Conservation (phyloP, 208 protist genomes). For the Leishmania turanica region DNA sequence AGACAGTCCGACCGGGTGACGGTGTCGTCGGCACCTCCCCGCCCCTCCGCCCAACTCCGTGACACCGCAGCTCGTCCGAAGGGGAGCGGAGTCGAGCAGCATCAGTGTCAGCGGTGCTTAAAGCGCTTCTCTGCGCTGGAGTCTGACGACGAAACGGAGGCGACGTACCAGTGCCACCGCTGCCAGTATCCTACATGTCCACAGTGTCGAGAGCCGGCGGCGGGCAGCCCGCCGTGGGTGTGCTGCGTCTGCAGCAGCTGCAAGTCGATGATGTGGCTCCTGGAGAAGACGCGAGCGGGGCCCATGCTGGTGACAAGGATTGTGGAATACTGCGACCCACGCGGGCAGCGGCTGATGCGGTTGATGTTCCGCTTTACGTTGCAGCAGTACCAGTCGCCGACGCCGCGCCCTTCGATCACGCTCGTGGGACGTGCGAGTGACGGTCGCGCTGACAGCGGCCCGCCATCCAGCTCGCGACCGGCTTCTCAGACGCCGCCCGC, state of each 20-base stretch:
- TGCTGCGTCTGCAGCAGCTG: conserved; percentile 59
- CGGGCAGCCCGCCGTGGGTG: conserved; percentile 36
- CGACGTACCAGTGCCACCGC: conserved; percentile 39
- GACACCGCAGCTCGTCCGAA: not conserved
- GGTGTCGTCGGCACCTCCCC: not conserved
- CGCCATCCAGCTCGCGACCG: conserved; percentile 1
- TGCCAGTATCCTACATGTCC: conserved; percentile 66
- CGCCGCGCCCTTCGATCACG: conserved; percentile 18
- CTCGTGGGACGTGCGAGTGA: conserved; percentile 9
- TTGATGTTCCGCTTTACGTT: conserved; percentile 66
- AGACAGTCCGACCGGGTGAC: not conserved
- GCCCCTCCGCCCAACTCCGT: conserved; percentile 3
- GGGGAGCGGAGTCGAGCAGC: conserved; percentile 11
- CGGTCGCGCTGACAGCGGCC: conserved; percentile 13
- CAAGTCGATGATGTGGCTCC: conserved; percentile 66
- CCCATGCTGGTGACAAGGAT: conserved; percentile 52
- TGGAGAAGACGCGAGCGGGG: conserved; percentile 60
- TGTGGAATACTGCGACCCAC: conserved; percentile 74
- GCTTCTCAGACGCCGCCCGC: conserved; percentile 22
- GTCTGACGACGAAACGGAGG: not conserved
- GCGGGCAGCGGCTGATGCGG: conserved; percentile 55
- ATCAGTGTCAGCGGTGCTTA: conserved; percentile 64
- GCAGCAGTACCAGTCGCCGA: conserved; percentile 30
- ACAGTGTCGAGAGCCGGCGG: conserved; percentile 46
- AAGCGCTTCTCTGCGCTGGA: conserved; percentile 39